Conservation (phyloP, 2,329 filamentous ascomycete species). For the Penicillium digitatum region DNA sequence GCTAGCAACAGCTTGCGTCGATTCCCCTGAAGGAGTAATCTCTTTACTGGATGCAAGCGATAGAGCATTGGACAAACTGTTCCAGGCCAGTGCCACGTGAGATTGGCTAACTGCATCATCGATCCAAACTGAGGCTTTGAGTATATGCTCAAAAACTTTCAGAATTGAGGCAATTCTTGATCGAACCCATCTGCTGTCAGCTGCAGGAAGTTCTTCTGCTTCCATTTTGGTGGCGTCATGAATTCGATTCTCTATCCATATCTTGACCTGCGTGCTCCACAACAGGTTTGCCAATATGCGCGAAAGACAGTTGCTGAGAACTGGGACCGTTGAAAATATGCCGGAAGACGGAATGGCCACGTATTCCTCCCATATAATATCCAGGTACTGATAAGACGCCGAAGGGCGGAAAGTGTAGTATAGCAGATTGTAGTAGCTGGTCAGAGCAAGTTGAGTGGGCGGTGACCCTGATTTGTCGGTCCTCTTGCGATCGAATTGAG, state of each 20-base stretch:
- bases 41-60: slow-evolving; percentile 69
- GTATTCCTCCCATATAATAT: slow-evolving; percentile 73
- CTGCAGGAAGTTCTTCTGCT: slow-evolving; percentile 71
- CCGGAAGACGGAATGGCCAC: slow-evolving; percentile 61
- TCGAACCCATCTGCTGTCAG: slow-evolving; percentile 85
- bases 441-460: slow-evolving; percentile 58
- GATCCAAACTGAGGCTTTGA: slow-evolving; percentile 50
- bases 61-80: slow-evolving; percentile 58
- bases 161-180: slow-evolving; percentile 66
- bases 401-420: slow-evolving; percentile 79
- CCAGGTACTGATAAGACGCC: slow-evolving; percentile 61
- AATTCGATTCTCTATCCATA: slow-evolving; percentile 73
- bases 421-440: slow-evolving; percentile 72
- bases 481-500: slow-evolving; percentile 64
- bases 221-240: slow-evolving; percentile 56
- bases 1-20: slow-evolving; percentile 71
- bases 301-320: slow-evolving; percentile 59
- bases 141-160: slow-evolving; percentile 52
- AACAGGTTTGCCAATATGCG: slow-evolving; percentile 68
- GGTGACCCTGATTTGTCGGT: slow-evolving; percentile 48
- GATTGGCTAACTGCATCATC: slow-evolving; percentile 40
- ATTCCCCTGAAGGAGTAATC: slow-evolving; percentile 80
- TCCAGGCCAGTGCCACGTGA: slow-evolving; percentile 57
- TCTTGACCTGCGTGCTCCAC: slow-evolving; percentile 48
- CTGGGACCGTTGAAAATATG: slow-evolving; percentile 49